Evolutionary conservation across 2,329 filamentous ascomycete genomes (phyloP), one percentile per base, ranked within the genome.

Genomic region (Trichophyton benhamiae): DNA sequence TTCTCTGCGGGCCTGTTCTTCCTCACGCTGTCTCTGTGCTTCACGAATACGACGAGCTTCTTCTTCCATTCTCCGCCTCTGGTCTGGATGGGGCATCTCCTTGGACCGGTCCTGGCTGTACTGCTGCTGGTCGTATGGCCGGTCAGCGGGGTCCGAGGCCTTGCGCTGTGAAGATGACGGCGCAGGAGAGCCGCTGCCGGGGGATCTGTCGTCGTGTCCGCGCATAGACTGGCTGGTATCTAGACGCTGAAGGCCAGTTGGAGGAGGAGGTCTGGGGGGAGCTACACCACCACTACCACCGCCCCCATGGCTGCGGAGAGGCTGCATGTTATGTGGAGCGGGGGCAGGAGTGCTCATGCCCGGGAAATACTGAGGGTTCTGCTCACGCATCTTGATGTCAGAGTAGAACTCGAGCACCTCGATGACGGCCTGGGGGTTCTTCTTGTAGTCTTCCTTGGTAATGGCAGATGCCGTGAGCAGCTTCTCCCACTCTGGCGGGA

Each of bases 371-470:
- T 83, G 79, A 3, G 83, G 82, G 63, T 86, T 80, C 60, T 86
- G 81, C 61, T 83, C 79, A 59, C 83, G 81, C 74, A 84, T 85
- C 66, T 83, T 83, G 57, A 86, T 85, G 71, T 87, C 84, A 2
- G 83, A 85, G 72, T 87, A 87, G 69, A 87, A 87, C 65, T 86
- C 83, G 25, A 87, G 75, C 11, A 86, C 85, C 71, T 87, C 85
- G 58, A 85, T 80, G 27, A 79, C 83, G 63, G 85, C 90, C 77
- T 92, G 87, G 3, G 94, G 94, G 70, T 99, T 96, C 71, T 94
- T 91, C 76, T 95, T 90, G 75, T 97, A 97, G 73, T 99, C 94
- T 70, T 99, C 94, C 76, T 96, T 96, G 63, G 94, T 97, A 70
- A 99, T 94, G 62, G 94, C 94, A 2, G 94, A 97, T 7, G 91